Conservation (phyloP, 1,284 basidiomycete genomes). For the Apiotrichum porosum region DNA sequence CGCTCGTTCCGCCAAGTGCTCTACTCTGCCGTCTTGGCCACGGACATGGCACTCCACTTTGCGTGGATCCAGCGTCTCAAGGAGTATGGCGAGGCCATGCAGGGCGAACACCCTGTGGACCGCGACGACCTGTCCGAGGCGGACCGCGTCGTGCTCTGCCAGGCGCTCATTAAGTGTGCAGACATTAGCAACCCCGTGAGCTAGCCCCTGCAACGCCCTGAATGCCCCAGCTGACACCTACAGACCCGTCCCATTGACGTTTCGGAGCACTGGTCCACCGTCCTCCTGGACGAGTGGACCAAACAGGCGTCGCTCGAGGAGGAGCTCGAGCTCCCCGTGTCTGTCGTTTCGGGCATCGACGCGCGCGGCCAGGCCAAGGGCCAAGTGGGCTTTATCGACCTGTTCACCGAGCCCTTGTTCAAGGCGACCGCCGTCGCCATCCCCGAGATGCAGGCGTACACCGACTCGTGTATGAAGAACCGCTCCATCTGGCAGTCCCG, state of each 20-base stretch:
- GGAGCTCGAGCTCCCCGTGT: constrained; percentile 68
- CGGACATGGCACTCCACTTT: constrained; percentile 86
- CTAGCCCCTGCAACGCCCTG: constrained; percentile 25
- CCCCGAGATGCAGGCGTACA: constrained; percentile 64
- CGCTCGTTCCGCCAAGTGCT: constrained; percentile 66
- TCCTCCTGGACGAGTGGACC: constrained; percentile 81
- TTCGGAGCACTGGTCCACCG: constrained; percentile 83
- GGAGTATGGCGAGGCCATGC: constrained; percentile 41
- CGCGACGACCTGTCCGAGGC: constrained; percentile 28
- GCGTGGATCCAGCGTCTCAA: constrained; percentile 71
- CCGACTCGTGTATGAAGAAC: constrained; percentile 62
- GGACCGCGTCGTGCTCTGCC: constrained; percentile 70
- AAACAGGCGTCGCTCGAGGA: constrained; percentile 77
- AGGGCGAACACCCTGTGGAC: neutral
- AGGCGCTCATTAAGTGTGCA: constrained; percentile 88
- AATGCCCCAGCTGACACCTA: neutral
- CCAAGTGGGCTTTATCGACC: constrained; percentile 83
- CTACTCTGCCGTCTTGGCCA: constrained; percentile 74
- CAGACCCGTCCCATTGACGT: constrained; percentile 86
- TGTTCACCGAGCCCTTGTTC: constrained; percentile 76
- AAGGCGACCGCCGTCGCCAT: constrained; percentile 66
- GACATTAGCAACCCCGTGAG: constrained; percentile 93
- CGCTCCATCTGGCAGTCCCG: constrained; percentile 61
- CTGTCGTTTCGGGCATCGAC: constrained; percentile 59
- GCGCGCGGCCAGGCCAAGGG: constrained; percentile 67